Percentiles rank a stretch among this genome's conserved stretches.
Conservation (phyloP, 345 rosid genomes). For the Heritiera fomes region DNA sequence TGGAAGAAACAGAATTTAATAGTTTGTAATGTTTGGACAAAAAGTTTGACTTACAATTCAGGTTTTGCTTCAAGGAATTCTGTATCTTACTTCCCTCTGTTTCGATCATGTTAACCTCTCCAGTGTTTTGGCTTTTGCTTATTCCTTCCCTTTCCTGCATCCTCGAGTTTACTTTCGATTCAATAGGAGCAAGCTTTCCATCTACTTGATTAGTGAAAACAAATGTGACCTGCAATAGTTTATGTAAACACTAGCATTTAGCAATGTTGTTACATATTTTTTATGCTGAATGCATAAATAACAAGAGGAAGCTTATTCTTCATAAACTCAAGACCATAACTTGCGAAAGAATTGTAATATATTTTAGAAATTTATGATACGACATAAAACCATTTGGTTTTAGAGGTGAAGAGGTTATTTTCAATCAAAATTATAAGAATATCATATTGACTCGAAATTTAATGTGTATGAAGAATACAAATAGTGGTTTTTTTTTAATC, state of each 20-base stretch:
- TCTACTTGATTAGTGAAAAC: slow-evolving; percentile 93
- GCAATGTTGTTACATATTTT: not conserved
- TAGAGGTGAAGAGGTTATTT: no score
- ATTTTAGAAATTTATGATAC: not conserved
- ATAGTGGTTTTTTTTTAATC: no score
- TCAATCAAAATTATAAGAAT: no score
- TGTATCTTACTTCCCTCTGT: not conserved
- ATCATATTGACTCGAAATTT: no score
- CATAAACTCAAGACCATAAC: not conserved
- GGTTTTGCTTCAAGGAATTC: not conserved
- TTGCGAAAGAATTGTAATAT: not conserved
- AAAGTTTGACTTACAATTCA: slow-evolving; percentile 3
- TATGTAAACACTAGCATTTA: not conserved
- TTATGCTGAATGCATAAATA: not conserved
- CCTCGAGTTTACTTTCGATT: slow-evolving; percentile 49
- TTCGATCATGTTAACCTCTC: slow-evolving; percentile 23
- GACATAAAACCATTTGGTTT: no score
- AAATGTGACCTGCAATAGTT: slow-evolving; percentile 64
- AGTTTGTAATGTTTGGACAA: slow-evolving; percentile 39
- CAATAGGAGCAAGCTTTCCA: slow-evolving; percentile 85
- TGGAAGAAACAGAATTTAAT: not conserved
- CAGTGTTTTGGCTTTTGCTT: slow-evolving; percentile 15
- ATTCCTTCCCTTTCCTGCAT: slow-evolving; percentile 33
- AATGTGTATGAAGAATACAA: no score
- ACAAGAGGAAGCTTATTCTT: not conserved